Conservation (phyloP, 306 rosid genomes). For the Myrica gale region DNA sequence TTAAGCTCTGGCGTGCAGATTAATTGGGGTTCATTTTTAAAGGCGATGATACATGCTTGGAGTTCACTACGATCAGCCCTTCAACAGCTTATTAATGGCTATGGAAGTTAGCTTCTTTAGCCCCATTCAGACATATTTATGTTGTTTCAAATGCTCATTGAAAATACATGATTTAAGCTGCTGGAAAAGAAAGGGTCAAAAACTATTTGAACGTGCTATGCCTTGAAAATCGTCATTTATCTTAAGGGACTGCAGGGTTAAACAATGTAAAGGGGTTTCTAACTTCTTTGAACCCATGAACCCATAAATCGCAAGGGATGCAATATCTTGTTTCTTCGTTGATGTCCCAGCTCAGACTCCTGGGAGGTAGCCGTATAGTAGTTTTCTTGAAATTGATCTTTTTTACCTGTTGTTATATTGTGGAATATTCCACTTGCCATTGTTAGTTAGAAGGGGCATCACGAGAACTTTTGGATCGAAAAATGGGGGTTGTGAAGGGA, state of each 20-base stretch:
- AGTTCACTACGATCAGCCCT: background rate
- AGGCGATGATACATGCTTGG: background rate
- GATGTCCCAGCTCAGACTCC: no score
- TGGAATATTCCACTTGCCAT: no score
- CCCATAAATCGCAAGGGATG: background rate
- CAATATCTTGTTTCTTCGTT: no score
- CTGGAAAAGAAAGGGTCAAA: background rate
- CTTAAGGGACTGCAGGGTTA: no score
- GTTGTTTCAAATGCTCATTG: background rate
- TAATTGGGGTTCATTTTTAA: background rate
- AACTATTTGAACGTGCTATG: background rate
- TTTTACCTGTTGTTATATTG: no score
- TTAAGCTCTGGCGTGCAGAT: background rate
- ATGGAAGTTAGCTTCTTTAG: no score
- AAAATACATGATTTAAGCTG: background rate
- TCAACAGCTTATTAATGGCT: background rate
- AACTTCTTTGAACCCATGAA: background rate
- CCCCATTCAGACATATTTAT: background rate
- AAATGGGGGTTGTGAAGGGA: no score
- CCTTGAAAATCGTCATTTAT: background rate
- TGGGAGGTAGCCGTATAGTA: no score
- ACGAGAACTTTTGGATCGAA: no score
- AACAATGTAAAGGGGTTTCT: background rate
- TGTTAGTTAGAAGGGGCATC: no score
- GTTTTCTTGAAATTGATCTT: no score